Evolutionary conservation across 441 rosid species (phyloP), one percentile per base, ranked within the genome.

Genomic region (Hypseocharis bilobata): DNA sequence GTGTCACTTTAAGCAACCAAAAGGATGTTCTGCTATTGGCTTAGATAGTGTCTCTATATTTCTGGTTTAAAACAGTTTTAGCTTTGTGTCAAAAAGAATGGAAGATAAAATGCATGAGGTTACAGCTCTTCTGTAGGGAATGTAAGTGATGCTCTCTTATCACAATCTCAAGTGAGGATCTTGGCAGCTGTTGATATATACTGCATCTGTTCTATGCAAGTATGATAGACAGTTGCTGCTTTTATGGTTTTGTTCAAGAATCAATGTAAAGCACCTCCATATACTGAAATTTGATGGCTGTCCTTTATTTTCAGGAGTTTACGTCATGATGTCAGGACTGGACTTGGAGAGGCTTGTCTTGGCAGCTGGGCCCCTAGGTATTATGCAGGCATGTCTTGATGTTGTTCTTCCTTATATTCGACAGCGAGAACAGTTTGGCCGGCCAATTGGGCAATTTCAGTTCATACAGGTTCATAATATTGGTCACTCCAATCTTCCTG

Each of bases 321-420:
- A 90, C 74, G 92, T 92, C 69, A 81, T 92, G 85, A 93, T 93
- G 97, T 93, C 98, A 0, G 96, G 98, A 66, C 86, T 92, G 3
- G 98, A 90, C 85, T 78, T 92, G 77, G 96, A 92, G 80, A 82
- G 95, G 77, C 96, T 88, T 79, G 88, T 92, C 60, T 85, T 92
- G 82, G 85, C 96, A 54, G 85, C 88, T 80, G 96, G 97, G 19
- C 98, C 98, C 8, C 70, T 92, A 29, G 96, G 97, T 63, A 92
- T 92, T 66, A 90, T 92, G 97, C 97, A 92, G 78, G 91, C 95
- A 72, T 86, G 96, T 75, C 90, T 92, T 49, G 98, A 92, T 78
- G 84, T 70, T 42, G 97, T 86, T 70, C 97, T 92, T 78, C 98
- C 98, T 44, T 90, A 92, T 73, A 73, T 90, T 66, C 74, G 77